A percentile compares a stretch with the other conserved stretches of the same genome.
Conservation (phyloP, 257 asterid genomes). For the Agastache rugosa region DNA sequence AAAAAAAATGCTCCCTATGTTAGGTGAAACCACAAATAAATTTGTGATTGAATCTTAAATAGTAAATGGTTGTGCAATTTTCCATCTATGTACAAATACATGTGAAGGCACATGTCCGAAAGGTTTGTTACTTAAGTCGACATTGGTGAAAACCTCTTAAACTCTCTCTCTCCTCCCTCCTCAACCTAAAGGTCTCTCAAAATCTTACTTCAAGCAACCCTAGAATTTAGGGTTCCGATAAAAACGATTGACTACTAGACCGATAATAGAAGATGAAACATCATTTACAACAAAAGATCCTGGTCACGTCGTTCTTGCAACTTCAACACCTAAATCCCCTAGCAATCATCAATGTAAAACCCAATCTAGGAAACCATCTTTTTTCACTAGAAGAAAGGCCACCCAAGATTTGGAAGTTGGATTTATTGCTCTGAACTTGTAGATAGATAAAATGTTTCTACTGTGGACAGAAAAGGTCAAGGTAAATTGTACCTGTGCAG, state of each 20-base stretch:
- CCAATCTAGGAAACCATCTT: not conserved
- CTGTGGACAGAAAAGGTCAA: constrained; percentile 36
- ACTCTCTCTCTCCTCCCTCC: too few relatives aligned
- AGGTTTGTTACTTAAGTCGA: constrained; percentile 29
- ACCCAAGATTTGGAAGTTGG: constrained; percentile 39
- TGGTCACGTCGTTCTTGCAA: not conserved
- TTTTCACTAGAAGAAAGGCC: not conserved
- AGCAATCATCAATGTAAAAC: not conserved
- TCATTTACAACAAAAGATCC: not conserved
- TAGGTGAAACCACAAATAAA: not conserved
- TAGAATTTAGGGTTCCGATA: not conserved
- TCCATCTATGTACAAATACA: constrained; percentile 40
- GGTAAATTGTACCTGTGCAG: constrained; percentile 44
- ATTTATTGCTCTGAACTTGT: constrained; percentile 32
- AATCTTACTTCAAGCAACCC: too few relatives aligned
- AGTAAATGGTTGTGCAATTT: constrained; percentile 25
- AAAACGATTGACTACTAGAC: not conserved
- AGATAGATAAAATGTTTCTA: constrained; percentile 32
- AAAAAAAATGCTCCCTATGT: not conserved
- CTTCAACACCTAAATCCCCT: not conserved
- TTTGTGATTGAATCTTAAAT: constrained; percentile 1
- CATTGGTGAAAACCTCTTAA: not conserved
- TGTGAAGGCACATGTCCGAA: constrained; percentile 49
- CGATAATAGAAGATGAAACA: not conserved
- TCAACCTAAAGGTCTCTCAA: not conserved